Evolutionary conservation across 2,329 filamentous ascomycete genomes (phyloP).

Genomic region (Chaetomiaceae sp.): DNA sequence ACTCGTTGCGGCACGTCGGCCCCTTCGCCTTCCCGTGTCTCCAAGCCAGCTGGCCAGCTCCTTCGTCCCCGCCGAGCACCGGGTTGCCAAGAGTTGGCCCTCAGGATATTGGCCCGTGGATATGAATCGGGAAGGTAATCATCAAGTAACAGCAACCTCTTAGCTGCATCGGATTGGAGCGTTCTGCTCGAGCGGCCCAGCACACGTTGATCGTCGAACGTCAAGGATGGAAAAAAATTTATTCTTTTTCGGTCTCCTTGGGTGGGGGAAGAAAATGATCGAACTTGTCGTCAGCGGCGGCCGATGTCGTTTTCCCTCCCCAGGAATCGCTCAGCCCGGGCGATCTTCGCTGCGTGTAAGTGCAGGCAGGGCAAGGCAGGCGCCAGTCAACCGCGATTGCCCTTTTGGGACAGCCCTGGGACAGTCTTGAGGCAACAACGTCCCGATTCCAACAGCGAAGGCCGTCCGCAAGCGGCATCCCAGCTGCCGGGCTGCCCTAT

Average conservation of each 20-base stretch:
- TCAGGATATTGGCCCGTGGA: constrained; percentile 9
- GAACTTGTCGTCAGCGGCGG: constrained; percentile 1
- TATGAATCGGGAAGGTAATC: constrained; percentile 21
- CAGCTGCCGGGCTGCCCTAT: constrained; percentile 1
- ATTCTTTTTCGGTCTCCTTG: constrained; percentile 6
- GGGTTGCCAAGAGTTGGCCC: constrained; percentile 16
- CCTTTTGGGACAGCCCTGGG: constrained; percentile 5
- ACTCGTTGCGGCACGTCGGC: background rate
- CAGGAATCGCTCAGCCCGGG: background rate
- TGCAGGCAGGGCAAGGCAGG: constrained; percentile 1
- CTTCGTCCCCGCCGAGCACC: constrained; percentile 6
- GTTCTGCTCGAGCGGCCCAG: background rate
- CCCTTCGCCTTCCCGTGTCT: background rate
- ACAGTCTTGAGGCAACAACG: background rate
- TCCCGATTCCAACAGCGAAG: background rate
- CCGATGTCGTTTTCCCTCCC: constrained; percentile 3
- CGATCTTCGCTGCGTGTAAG: background rate
- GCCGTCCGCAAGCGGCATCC: background rate
- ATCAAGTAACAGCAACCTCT: constrained; percentile 25
- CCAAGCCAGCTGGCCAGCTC: background rate
- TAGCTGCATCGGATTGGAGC: constrained; percentile 22
- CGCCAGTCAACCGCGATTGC: constrained; percentile 3
- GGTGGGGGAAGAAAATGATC: constrained; percentile 5
- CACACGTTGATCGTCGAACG: constrained; percentile 3
- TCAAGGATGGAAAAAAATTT: too few species aligned